Conservation (phyloP, 257 asterid species). For the Henckelia pumila region DNA sequence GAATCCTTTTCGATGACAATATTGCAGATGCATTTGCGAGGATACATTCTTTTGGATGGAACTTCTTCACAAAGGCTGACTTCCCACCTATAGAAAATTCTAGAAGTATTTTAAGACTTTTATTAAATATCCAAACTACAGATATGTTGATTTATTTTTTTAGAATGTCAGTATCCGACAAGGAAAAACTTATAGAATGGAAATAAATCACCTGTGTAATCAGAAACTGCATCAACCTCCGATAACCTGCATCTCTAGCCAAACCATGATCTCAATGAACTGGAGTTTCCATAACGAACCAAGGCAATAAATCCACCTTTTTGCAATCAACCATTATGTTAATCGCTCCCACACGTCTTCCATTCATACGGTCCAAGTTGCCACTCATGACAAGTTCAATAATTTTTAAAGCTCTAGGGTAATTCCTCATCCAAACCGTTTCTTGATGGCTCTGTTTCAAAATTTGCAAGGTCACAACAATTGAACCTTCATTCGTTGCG, state of each 20-base stretch:
- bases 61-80: not conserved
- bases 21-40: too few species aligned
- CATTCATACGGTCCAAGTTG: conserved; percentile 16
- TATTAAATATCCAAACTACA: not conserved
- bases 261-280: conserved; percentile 5
- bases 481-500: conserved; percentile 39
- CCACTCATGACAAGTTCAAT: conserved; percentile 33
- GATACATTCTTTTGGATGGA: too few species aligned
- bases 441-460: conserved; percentile 32
- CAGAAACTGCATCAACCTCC: conserved; percentile 20
- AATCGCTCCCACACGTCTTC: conserved; percentile 4
- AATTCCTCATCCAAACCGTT: conserved; percentile 40
- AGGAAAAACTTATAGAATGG: not conserved
- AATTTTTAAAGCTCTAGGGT: conserved; percentile 33
- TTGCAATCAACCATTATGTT: conserved; percentile 9
- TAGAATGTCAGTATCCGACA: not conserved
- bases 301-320: conserved; percentile 18
- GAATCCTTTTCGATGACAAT: conserved; percentile 28
- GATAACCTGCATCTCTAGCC: conserved; percentile 15
- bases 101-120: not conserved
- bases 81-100: not conserved
- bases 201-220: not conserved
- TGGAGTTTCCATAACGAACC: conserved; percentile 9
- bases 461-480: too few species aligned
- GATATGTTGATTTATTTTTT: too few species aligned